Evolutionary conservation across 2,329 filamentous ascomycete genomes (phyloP).

Genomic region (Monosporascus sp.): DNA sequence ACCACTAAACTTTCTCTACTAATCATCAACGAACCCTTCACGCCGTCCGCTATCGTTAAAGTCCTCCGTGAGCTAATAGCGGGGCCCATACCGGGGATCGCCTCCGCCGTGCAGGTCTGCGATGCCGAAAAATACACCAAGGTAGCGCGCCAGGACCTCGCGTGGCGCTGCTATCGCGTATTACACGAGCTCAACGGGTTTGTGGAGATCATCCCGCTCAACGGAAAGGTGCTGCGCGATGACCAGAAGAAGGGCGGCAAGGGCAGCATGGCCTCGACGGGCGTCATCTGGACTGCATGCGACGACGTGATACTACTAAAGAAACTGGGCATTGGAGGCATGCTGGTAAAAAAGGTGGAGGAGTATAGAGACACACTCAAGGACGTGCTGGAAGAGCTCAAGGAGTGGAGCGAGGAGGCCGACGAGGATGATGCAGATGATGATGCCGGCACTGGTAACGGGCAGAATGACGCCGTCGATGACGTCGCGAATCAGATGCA

Average conservation of each 20-base stretch:
- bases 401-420: slow-evolving; percentile 78
- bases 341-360: slow-evolving; percentile 66
- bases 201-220: slow-evolving; percentile 51
- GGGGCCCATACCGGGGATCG: slow-evolving; percentile 68
- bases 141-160: slow-evolving; percentile 58
- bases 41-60: slow-evolving; percentile 64
- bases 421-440: slow-evolving; percentile 52
- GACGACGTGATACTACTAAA: slow-evolving; percentile 64
- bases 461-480: slow-evolving; percentile 37
- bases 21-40: slow-evolving; percentile 81
- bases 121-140: slow-evolving; percentile 55
- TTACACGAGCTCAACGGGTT: slow-evolving; percentile 59
- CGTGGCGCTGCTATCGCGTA: slow-evolving; percentile 51
- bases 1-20: slow-evolving; percentile 83
- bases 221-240: slow-evolving; percentile 48
- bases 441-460: slow-evolving; percentile 43
- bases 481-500: slow-evolving; percentile 27
- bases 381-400: slow-evolving; percentile 79
- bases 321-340: slow-evolving; percentile 60
- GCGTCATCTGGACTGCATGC: slow-evolving; percentile 77
- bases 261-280: slow-evolving; percentile 60
- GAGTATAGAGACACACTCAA: slow-evolving; percentile 70
- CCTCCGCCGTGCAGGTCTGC: slow-evolving; percentile 64
- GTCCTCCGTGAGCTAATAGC: slow-evolving; percentile 68
- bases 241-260: slow-evolving; percentile 41